Evolutionary conservation across 768 basidiomycete genomes (phyloP), one percentile per base, ranked within the genome.

Genomic region (Macrolepiota dolichaula): DNA sequence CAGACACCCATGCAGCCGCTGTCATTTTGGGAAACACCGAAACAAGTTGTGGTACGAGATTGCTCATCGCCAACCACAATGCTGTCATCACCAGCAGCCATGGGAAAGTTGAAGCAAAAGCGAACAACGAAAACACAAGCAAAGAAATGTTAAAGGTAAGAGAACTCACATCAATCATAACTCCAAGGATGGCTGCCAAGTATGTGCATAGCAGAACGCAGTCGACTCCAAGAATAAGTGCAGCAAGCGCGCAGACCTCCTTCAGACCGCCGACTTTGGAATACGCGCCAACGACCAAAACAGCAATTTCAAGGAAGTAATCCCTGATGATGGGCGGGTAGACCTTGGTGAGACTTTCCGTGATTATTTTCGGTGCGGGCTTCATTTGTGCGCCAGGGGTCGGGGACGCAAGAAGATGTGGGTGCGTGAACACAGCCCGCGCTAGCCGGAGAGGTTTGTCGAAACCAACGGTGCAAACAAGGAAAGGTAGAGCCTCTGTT

Each of bases 381-480:
- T 88, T 90, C 74, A 89, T 79, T 59, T 55, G 65, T 37, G 59
- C 69, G 62, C 59, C 68, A 53, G 42, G 67, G 62, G 62, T 62
- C 56, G 65, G 69, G 61, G 81, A 71, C 55, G 77, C 71, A 52
- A 80, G 75, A 37, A 87, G 74, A 51, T 90, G 84, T 1, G 91
- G 92, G 66, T 95, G 91, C 29, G 85, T 82, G 75, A 98, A 93
- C 15, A 98, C 92, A 1, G 94, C 89, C 12, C 88, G 83, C 2
- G 95, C 96, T 25, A 99, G 86, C 6, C 92, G 85, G 50, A 96
- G 87, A 0, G 96, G 96, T 72, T 99, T 98, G 76, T 99, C 97
- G 72, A 98, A 99, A 6, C 96, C 96, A 62, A 99, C 87, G 1
- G 95, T 97, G 73, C 96, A 96, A 37, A 99, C 96, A 51, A 98